Base-by-base conservation (phyloP, 306 rosid genomes). In the cucumber (Cucumis sativus) region DNA sequence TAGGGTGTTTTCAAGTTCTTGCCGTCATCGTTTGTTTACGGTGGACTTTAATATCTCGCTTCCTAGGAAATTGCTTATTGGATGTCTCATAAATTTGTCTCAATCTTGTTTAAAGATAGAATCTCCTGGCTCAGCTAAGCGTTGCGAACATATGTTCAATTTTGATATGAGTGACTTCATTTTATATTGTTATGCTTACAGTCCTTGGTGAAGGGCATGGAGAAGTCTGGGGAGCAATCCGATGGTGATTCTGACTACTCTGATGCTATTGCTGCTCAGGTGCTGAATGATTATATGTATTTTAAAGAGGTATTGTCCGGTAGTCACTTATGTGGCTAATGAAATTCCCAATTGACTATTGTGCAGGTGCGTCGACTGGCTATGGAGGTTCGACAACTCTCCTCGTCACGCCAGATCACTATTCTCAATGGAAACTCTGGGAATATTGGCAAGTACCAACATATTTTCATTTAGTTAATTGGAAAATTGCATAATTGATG, bases 241-340 rank as follows among this genome's bases (percentile, higher is more conserved):
- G 96, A 86, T 5, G 89, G 89, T 25, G 97, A 90, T 41, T 68
- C 84, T 76, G 91, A 89, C 41, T 79, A 83, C 82, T 79, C 83
- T 80, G 98, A 96, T 82, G 91, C 92, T 61, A 49, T 92, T 68
- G 88, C 93, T 17, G 84, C 89, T 39, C 96, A 95, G 98, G 99
- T 92, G 82, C 52, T 49, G 49, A 47, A 33, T 30, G 33, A 45
- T 51, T 30, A 67, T 59, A 17, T 59, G 16, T 47, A 25, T 47
- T 51, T 54, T 16, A 18, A 18, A 30, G 63, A 49, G 63, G 57
- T 25, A 54, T 45, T 39, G 33, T 2, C 72, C 47, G 75, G 75
- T 68, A 68, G 56, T 45, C 54, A 10, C 1, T 49, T 51, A 57
- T 79, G 12, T 21, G 11, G 30, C 51, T 80, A 16, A 28, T n/a